Base-by-base conservation (phyloP, 2,329 filamentous ascomycete species). In the Plenodomus lindquistii region DNA sequence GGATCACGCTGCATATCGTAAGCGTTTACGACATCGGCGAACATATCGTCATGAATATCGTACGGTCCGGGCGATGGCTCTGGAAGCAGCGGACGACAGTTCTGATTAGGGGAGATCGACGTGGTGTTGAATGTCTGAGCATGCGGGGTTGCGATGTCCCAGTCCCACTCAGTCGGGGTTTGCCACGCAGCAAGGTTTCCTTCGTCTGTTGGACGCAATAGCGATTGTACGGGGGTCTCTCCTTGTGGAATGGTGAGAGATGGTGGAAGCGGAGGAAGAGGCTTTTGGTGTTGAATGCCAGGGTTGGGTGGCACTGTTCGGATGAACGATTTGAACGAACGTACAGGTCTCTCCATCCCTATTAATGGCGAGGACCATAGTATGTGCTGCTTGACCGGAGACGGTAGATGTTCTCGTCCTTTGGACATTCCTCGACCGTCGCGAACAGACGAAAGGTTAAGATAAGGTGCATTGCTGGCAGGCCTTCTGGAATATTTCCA, bases 341-440 rank as follows among this genome's bases (percentile, higher is more conserved):
- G 62, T 21, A 71, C 55, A 20, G 66, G 66, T 18, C 46, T 58
- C 52, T 70, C 66, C 66, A 71, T 69, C n/a, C 61, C 67, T 43
- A 62, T 54, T 20, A 70, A 59, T 17, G 62, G 60, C 15, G 62
- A 57, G 16, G 58, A 59, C 29, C 62, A 63, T 44, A 50, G 31
- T 42, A 63, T 60, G 20, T 34, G 40, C 40, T 63, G 59, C 42
- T 48, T 60, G 44, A 62, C 57, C 27, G 59, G 52, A 54, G 59
- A 59, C 50, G 52, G 60, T 59, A 59, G 57, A 37, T 57, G 54
- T 21, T 55, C 44, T 50, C 45, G 54, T 50, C 37, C 57, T 46
- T 47, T 46, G 40, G 50, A 48, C 65, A 66, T 67, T 46, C 58
- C 64, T 66, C 35, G 43, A 39, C 36, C 44, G 48, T 62, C 42